Conservation (phyloP, 192 early-diverging fungal genomes). For the Umbelopsis sp. region DNA sequence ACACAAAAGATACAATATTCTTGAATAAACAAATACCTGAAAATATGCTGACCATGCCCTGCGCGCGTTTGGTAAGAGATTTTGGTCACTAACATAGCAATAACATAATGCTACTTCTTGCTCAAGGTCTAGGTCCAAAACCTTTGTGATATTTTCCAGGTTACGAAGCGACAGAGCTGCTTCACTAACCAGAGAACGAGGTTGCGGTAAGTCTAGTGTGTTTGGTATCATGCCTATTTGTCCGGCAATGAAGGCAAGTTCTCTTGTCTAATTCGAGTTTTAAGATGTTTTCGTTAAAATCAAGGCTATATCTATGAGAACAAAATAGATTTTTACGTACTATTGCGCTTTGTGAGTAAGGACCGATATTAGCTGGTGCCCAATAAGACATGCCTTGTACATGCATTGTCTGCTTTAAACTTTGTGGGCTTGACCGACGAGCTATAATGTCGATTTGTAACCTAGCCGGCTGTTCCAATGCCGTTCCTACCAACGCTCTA, state of each 20-base stretch:
- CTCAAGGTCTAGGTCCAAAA: constrained; percentile 38
- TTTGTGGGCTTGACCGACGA: constrained; percentile 27
- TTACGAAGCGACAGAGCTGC: constrained; percentile 56
- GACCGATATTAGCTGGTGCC: constrained; percentile 90
- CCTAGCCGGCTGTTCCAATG: constrained; percentile 37
- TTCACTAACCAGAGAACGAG: constrained; percentile 50
- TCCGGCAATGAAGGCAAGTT: constrained; percentile 73
- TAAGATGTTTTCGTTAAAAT: neutral
- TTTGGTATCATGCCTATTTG: constrained; percentile 78
- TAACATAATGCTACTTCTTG: constrained; percentile 51
- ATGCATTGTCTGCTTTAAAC: constrained; percentile 63
- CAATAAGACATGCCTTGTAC: constrained; percentile 88
- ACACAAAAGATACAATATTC: too few species aligned
- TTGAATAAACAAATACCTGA: constrained; percentile 17
- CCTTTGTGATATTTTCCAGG: constrained; percentile 50
- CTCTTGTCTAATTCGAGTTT: constrained; percentile 42
- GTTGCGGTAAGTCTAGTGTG: constrained; percentile 58
- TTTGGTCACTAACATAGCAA: constrained; percentile 56
- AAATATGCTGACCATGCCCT: constrained; percentile 39
- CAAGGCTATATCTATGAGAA: neutral
- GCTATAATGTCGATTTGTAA: constrained; percentile 72
- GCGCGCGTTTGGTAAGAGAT: constrained; percentile 35
- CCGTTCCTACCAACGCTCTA: constrained; percentile 66
- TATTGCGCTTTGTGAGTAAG: constrained; percentile 75
- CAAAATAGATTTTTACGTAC: constrained; percentile 34